phyloP scores from a whole-genome alignment of 257 asterid genomes.

The Anisodus acutangulus region DNA sequence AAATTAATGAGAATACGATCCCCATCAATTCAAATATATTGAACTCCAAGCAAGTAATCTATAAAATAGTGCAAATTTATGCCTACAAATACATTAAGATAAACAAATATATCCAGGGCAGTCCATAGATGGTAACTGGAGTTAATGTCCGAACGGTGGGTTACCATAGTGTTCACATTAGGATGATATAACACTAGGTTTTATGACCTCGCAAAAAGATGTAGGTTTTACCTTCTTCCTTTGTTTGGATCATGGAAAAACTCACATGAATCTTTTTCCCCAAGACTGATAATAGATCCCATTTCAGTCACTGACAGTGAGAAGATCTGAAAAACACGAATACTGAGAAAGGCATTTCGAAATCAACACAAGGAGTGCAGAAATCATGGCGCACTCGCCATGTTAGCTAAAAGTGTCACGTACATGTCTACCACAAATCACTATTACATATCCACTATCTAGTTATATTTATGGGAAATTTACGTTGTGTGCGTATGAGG shows the following conservation, averaged over 20 bases:
- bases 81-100: not conserved
- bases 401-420: not conserved
- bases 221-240: slow-evolving; percentile 70
- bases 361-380: slow-evolving; percentile 29
- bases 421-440: not conserved
- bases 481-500: too few relatives aligned
- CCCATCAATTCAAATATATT: not conserved
- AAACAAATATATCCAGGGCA: not conserved
- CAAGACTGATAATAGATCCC: slow-evolving; percentile 81
- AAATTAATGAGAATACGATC: not conserved
- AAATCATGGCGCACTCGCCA: not conserved
- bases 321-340: slow-evolving; percentile 65
- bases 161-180: not conserved
- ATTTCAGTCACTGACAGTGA: slow-evolving; percentile 83
- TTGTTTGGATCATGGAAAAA: slow-evolving; percentile 91
- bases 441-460: not conserved
- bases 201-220: not conserved
- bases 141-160: not conserved
- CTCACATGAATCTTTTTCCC: slow-evolving; percentile 86
- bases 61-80: not conserved
- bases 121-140: not conserved
- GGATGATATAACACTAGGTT: not conserved
- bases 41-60: not conserved
- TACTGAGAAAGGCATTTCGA: slow-evolving; percentile 29
- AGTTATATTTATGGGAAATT: too few relatives aligned